These are phyloP conservation scores for Backusella tuberculispora DNA, from an alignment of 192 early-diverging fungal species.

Conservation along the genomic window DNA sequence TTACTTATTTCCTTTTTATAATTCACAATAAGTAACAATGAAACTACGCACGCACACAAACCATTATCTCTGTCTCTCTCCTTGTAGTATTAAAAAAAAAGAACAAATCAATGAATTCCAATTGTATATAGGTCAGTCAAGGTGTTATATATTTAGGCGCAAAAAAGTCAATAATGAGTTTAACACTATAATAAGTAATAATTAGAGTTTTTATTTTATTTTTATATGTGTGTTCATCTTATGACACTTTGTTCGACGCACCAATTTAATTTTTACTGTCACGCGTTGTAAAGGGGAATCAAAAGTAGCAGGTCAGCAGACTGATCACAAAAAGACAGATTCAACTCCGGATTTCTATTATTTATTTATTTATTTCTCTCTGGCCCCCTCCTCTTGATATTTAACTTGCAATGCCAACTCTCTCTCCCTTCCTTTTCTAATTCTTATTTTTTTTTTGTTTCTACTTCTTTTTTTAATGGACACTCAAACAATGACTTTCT, in stretches of 20 bases:
- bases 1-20: neutral
- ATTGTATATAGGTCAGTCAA: too few species aligned
- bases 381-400: neutral
- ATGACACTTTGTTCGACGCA: conserved; percentile 12
- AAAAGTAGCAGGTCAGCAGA: conserved; percentile 16
- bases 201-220: neutral
- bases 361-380: neutral
- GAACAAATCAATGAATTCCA: neutral
- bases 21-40: neutral
- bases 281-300: conserved; percentile 17
- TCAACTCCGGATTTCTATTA: conserved; percentile 18
- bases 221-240: conserved; percentile 9
- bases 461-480: neutral
- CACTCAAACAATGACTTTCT: neutral
- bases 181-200: neutral
- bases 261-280: conserved; percentile 15
- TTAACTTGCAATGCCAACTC: conserved; percentile 2
- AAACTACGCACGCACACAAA: neutral
- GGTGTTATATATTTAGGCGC: too few species aligned
- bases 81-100: neutral
- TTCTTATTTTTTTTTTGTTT: neutral
- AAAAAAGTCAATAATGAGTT: neutral
- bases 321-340: conserved; percentile 16
- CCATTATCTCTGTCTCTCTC: neutral
- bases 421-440: conserved; percentile 6